Base-by-base conservation (phyloP, 2,329 filamentous ascomycete genomes). In the Alternaria hordeiaustralica region DNA sequence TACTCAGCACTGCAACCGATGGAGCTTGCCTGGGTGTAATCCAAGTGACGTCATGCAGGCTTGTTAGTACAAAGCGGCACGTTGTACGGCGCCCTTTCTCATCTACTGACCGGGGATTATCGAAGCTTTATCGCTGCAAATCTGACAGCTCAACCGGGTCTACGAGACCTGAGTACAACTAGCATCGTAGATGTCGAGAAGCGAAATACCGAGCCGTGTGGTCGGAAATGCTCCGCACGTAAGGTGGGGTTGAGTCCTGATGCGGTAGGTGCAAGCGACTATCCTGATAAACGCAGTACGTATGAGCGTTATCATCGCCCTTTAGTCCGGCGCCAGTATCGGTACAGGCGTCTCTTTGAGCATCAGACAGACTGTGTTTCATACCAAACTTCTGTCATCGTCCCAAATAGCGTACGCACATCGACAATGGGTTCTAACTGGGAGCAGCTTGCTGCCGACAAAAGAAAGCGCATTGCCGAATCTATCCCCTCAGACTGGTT, bases 401-500 rank as follows among this genome's bases (percentile, higher is more conserved):
- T 20, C 8, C 11, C 5, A 10, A 5, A 13, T 13, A 53, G 28
- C 30, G 33, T 10, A 18, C 8, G n/a, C 9, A 36, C 12, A 21
- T 18, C 11, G 4, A 53, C 8, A 23, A 58, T 58, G 56, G 5
- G 18, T 58, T 58, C 55, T 12, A 28, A 20, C 9, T 76, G 75
- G 75, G 54, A 72, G 64, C 18, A 64, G 11, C 58, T 72, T 46
- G 64, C 68, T 15, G 64, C 69, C 15, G 46, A 53, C 23, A 77
- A 77, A 53, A 58, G 73, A 12, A 60, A 58, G 10, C 33, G 64
- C 4, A 65, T 71, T 18, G 55, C 65, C 44, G 47, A 57, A 8
- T 72, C 74, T 43, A 76, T 77, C 43, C 73, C 73, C 6, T 18
- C 62, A 12, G 64, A 68, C 65, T 76, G 74, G 73, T 43, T 71